Conservation (phyloP, 768 basidiomycete species). For the Trametes villosa region DNA sequence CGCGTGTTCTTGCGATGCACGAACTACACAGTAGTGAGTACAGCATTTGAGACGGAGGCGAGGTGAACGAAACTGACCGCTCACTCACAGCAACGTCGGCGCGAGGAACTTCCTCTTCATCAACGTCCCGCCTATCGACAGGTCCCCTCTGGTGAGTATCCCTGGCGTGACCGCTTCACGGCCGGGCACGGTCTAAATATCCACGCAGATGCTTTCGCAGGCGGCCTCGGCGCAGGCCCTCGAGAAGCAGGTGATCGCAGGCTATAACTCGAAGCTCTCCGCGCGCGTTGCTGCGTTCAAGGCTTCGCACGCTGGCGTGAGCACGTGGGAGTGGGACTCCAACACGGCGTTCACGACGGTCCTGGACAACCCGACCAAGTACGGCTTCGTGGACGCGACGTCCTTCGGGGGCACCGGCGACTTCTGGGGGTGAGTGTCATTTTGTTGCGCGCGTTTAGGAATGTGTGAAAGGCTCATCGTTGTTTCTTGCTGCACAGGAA, state of each 20-base stretch:
- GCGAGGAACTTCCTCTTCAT: slow-evolving; percentile 67
- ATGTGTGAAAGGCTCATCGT: background rate
- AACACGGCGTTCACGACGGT: slow-evolving; percentile 53
- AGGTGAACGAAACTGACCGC: slow-evolving; percentile 35
- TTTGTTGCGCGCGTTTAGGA: background rate
- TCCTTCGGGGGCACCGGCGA: slow-evolving; percentile 48
- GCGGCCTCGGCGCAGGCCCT: slow-evolving; percentile 41
- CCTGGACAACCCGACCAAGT: slow-evolving; percentile 51
- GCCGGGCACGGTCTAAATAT: too few relatives aligned
- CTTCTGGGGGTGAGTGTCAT: slow-evolving; percentile 56
- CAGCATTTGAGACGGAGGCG: background rate
- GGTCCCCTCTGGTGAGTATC: slow-evolving; percentile 56
- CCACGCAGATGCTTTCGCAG: slow-evolving; percentile 59
- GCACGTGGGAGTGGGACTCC: slow-evolving; percentile 55
- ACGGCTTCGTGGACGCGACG: slow-evolving; percentile 59
- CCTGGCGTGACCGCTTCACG: background rate
- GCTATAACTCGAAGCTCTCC: slow-evolving; percentile 55
- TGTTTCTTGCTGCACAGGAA: slow-evolving; percentile 50
- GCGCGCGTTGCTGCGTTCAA: slow-evolving; percentile 47
- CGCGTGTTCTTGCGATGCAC: too few relatives aligned
- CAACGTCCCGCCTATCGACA: slow-evolving; percentile 62
- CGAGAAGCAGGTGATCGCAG: slow-evolving; percentile 51
- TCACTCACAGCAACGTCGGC: slow-evolving; percentile 47
- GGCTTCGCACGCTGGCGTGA: slow-evolving; percentile 49
- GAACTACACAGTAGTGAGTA: slow-evolving; percentile 1